Conservation (phyloP, 2,329 filamentous ascomycete genomes). For the Fusarium palustre region DNA sequence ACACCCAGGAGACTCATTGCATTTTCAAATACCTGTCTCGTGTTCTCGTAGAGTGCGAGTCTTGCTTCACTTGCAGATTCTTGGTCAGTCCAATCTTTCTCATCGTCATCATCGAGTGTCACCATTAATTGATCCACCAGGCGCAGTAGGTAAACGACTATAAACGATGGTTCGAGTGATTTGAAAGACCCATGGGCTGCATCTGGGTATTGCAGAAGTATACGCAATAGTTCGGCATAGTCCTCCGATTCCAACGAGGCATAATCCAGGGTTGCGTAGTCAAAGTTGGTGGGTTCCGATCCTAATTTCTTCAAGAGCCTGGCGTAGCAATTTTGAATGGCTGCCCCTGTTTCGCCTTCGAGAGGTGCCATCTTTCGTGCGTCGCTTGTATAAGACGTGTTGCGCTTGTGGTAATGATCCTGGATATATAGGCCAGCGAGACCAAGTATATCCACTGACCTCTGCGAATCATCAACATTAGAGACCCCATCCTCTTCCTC, state of each 20-base stretch:
- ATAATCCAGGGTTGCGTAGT: slow-evolving; percentile 33
- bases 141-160: slow-evolving; percentile 68
- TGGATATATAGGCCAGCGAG: slow-evolving; percentile 40
- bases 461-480: slow-evolving; percentile 26
- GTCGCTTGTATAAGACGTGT: slow-evolving; percentile 41
- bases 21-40: slow-evolving; percentile 47
- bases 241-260: slow-evolving; percentile 30
- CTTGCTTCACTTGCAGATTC: slow-evolving; percentile 68
- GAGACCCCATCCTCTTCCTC: slow-evolving; percentile 20
- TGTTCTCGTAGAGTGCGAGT: slow-evolving; percentile 66
- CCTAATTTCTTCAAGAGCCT: slow-evolving; percentile 24
- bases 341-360: slow-evolving; percentile 29
- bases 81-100: slow-evolving; percentile 38
- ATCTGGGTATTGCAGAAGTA: slow-evolving; percentile 74
- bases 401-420: slow-evolving; percentile 46
- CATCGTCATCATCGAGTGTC: slow-evolving; percentile 65
- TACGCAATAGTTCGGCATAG: slow-evolving; percentile 58
- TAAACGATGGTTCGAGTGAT: slow-evolving; percentile 74
- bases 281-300: background rate
- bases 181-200: slow-evolving; percentile 71
- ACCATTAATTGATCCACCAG: slow-evolving; percentile 30
- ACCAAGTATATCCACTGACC: slow-evolving; percentile 20
- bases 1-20: slow-evolving; percentile 56
- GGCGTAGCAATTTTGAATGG: slow-evolving; percentile 44
- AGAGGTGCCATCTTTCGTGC: slow-evolving; percentile 50